These are phyloP conservation scores for Metschnikowia lochheadii DNA, from an alignment of 805 yeast genomes.

Conservation along the genomic window DNA sequence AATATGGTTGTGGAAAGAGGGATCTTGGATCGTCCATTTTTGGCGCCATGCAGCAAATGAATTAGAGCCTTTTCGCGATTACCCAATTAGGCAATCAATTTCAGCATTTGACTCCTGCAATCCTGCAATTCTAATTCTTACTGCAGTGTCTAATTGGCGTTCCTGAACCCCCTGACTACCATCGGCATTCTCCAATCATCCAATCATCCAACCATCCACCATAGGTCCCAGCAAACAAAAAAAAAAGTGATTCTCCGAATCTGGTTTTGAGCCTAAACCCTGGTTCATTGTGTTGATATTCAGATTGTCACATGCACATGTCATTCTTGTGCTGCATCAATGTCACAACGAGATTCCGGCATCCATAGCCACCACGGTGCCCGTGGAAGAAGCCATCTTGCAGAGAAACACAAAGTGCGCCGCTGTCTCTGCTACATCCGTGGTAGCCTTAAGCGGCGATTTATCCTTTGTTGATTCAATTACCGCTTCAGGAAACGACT, in stretches of 20 bases:
- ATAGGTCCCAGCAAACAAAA: no score
- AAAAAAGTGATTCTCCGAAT: no score
- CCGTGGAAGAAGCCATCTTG: conserved; percentile 22
- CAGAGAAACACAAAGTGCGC: conserved; percentile 21
- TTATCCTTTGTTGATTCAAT: conserved; percentile 12
- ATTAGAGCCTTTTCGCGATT: background rate
- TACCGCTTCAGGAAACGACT: conserved; percentile 17
- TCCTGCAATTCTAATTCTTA: background rate
- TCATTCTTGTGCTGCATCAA: no score
- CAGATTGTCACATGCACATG: no score
- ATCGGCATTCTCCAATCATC: no score
- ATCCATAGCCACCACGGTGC: conserved; percentile 23
- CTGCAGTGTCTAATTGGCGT: no score
- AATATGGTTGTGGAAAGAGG: no score
- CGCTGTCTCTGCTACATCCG: conserved; percentile 26
- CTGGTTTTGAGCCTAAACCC: no score
- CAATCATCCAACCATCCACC: no score
- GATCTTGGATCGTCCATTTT: background rate
- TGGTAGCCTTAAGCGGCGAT: conserved; percentile 19
- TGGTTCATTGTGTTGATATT: no score
- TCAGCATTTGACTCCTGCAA: background rate
- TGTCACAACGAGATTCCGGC: conserved; percentile 15
- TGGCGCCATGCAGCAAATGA: background rate
- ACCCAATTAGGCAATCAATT: background rate
- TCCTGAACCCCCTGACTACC: no score